Conservation (phyloP, 768 basidiomycete genomes). For the Tylopilus cervinicoccineus region DNA sequence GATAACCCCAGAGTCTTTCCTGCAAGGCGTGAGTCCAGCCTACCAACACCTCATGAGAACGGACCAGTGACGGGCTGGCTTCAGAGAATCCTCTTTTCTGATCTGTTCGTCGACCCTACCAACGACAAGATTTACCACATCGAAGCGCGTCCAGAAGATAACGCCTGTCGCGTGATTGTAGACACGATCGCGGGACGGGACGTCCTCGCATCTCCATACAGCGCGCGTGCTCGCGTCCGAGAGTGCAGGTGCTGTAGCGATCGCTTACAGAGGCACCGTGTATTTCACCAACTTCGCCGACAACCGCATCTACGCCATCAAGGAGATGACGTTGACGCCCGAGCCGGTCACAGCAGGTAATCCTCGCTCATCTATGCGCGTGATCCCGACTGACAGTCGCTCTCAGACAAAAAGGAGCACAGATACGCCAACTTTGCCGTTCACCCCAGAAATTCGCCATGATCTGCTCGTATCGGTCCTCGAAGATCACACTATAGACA, state of each 20-base stretch:
- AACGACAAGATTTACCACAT: conserved; percentile 47
- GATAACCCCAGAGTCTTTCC: conserved; percentile 49
- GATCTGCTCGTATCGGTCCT: conserved; percentile 57
- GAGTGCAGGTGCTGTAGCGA: conserved; percentile 65
- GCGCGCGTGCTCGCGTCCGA: conserved; percentile 54
- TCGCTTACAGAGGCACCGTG: conserved; percentile 44
- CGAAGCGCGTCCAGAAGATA: conserved; percentile 57
- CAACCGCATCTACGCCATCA: conserved; percentile 48
- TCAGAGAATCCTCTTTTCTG: conserved; percentile 32
- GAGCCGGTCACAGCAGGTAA: conserved; percentile 61
- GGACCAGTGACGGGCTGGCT: conserved; percentile 1
- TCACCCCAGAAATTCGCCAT: conserved; percentile 48
- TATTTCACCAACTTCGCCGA: conserved; percentile 60
- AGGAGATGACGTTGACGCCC: conserved; percentile 25
- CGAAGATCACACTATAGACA: conserved; percentile 63
- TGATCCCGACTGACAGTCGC: not conserved
- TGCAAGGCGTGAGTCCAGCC: conserved; percentile 38
- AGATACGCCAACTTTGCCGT: conserved; percentile 64
- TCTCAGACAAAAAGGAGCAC: conserved; percentile 28
- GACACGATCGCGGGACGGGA: conserved; percentile 45
- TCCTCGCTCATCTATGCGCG: conserved; percentile 3
- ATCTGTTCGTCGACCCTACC: conserved; percentile 51
- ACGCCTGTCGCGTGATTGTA: conserved; percentile 55
- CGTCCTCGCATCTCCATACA: conserved; percentile 51
- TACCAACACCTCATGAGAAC: not conserved